A percentile compares a stretch with the other conserved stretches of the same genome.
Conservation (phyloP, 441 rosid genomes). For the Eutrema salsugineum region DNA sequence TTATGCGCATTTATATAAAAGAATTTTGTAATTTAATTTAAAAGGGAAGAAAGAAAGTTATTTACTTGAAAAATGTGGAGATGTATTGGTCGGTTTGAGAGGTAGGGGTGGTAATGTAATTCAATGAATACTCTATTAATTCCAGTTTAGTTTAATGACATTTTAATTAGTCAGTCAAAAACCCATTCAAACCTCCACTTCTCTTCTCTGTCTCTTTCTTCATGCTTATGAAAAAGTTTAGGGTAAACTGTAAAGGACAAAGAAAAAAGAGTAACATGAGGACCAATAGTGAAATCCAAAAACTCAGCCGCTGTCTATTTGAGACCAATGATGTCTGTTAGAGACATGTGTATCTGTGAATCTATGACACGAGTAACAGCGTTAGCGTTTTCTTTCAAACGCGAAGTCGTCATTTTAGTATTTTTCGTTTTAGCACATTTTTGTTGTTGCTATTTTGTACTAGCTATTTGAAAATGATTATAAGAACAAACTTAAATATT, state of each 20-base stretch:
- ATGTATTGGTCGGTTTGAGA: constrained; percentile 35
- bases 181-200: not conserved
- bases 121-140: not conserved
- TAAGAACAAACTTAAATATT: not conserved
- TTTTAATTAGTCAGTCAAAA: constrained; percentile 7
- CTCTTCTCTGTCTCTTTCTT: not conserved
- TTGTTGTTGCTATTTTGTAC: not conserved
- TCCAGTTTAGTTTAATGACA: not conserved
- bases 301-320: constrained; percentile 21
- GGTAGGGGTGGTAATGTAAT: constrained; percentile 11
- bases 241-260: constrained; percentile 19
- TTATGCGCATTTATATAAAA: constrained; percentile 36
- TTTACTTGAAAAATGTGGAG: constrained; percentile 31
- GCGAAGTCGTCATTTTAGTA: not conserved
- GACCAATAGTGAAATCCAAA: constrained; percentile 26
- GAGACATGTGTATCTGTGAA: constrained; percentile 27
- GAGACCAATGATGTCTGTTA: constrained; percentile 19
- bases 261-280: constrained; percentile 2
- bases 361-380: constrained; percentile 18
- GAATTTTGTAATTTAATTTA: constrained; percentile 1
- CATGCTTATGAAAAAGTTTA: not conserved
- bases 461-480: not conserved
- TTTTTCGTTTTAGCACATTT: no score
- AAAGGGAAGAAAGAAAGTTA: not conserved
- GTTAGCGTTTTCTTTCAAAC: constrained; percentile 5